Conservation (phyloP, 371 early-diverging fungal species). For the Cokeromyces recurvatus region DNA sequence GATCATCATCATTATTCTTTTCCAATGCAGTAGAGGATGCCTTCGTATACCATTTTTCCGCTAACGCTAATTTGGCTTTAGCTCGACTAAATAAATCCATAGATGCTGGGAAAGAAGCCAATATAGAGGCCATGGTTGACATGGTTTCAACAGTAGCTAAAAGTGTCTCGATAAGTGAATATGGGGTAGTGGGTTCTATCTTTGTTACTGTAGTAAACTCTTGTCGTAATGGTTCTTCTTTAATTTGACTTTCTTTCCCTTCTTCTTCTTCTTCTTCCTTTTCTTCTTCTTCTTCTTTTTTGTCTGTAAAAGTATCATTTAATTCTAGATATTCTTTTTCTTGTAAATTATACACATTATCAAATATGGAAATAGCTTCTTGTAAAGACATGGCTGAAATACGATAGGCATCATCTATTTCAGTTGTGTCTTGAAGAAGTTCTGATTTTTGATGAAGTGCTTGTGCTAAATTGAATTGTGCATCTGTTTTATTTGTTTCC, state of each 20-base stretch:
- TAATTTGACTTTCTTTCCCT: background rate
- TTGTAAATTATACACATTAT: slow-evolving; percentile 45
- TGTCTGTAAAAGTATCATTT: background rate
- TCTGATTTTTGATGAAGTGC: slow-evolving; percentile 63
- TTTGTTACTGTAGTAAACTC: slow-evolving; percentile 34
- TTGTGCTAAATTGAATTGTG: slow-evolving; percentile 68
- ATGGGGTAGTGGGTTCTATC: slow-evolving; percentile 36
- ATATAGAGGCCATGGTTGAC: slow-evolving; percentile 47
- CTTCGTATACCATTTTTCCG: slow-evolving; percentile 35
- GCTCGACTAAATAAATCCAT: slow-evolving; percentile 36
- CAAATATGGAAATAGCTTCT: slow-evolving; percentile 51
- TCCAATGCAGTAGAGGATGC: slow-evolving; percentile 3
- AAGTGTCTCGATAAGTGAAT: slow-evolving; percentile 40
- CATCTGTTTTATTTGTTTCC: slow-evolving; percentile 55
- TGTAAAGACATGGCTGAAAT: slow-evolving; percentile 49
- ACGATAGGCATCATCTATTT: slow-evolving; percentile 43
- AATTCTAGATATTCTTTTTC: slow-evolving; percentile 30
- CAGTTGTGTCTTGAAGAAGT: slow-evolving; percentile 53
- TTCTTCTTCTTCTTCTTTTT: background rate
- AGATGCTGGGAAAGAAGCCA: slow-evolving; percentile 33
- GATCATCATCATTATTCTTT: slow-evolving; percentile 7
- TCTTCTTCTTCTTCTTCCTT: slow-evolving; percentile 6
- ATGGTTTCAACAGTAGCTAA: slow-evolving; percentile 35
- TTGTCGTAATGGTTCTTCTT: background rate
- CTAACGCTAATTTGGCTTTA: slow-evolving; percentile 25